These are phyloP conservation scores for Sphagnum contortum DNA, from an alignment of 225 moss, liverwort and hornwort species.

Conservation along the genomic window DNA sequence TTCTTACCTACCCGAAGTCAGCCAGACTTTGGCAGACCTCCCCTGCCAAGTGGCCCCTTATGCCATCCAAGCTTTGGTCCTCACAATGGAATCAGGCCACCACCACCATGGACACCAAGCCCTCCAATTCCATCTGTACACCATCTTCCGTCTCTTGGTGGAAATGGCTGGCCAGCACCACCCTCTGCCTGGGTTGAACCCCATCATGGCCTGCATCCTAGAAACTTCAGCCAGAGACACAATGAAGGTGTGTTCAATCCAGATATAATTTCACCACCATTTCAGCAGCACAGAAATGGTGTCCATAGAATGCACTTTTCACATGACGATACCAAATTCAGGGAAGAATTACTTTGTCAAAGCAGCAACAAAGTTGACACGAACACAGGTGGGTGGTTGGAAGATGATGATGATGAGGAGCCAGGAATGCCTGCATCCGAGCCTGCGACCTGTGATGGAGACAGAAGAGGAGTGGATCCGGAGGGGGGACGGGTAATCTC, in stretches of 20 bases:
- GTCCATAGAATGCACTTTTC: no score
- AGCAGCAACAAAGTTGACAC: neutral
- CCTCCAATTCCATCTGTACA: neutral
- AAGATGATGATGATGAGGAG: neutral
- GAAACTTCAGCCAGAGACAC: neutral
- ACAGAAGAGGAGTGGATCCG: neutral
- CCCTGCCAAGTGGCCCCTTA: neutral
- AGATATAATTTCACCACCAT: no score
- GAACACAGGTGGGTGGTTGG: constrained; percentile 4
- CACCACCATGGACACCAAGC: constrained; percentile 1
- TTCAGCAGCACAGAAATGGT: no score
- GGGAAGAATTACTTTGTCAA: no score
- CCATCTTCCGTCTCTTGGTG: neutral
- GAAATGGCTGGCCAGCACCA: neutral
- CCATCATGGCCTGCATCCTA: neutral
- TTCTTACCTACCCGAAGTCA: neutral
- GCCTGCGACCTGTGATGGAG: no score
- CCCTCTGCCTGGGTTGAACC: neutral
- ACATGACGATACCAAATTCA: no score
- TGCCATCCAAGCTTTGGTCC: neutral
- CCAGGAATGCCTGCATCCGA: no score
- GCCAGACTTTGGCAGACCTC: constrained; percentile 1
- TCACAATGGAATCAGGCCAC: neutral
- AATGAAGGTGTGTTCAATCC: neutral
- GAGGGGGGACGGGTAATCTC: neutral